These are phyloP conservation scores for Penicillium brasilianum DNA, from an alignment of 2,329 filamentous ascomycete species.

Conservation along the genomic window DNA sequence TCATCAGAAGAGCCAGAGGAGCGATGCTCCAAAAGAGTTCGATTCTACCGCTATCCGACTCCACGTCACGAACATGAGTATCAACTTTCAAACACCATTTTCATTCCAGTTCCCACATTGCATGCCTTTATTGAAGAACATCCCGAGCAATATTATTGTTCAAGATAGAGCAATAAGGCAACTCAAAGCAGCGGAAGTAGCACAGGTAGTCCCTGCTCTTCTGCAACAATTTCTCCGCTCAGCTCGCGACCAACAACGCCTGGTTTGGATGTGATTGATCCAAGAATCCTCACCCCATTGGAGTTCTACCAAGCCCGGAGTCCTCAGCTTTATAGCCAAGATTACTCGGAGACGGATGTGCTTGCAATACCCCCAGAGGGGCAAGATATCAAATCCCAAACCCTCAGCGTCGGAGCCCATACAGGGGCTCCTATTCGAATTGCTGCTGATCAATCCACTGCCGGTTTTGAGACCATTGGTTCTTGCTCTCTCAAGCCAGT, in stretches of 20 bases:
- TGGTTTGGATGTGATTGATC: constrained; percentile 19
- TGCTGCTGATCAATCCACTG: constrained; percentile 7
- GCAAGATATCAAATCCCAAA: constrained; percentile 5
- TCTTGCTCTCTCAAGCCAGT: constrained; percentile 5
- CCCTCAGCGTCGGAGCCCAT: background rate
- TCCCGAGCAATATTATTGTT: constrained; percentile 15
- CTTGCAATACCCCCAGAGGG: constrained; percentile 1
- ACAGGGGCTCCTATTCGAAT: background rate
- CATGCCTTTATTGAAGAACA: constrained; percentile 15
- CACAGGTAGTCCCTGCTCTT: constrained; percentile 9
- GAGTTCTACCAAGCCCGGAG: background rate
- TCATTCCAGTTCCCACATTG: constrained; percentile 8
- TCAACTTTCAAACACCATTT: background rate
- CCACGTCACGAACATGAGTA: background rate
- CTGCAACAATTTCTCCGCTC: constrained; percentile 12
- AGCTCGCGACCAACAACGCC: constrained; percentile 20
- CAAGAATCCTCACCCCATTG: constrained; percentile 15
- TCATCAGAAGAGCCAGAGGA: constrained; percentile 3
- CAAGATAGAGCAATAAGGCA: constrained; percentile 7
- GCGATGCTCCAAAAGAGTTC: background rate
- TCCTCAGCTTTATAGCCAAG: constrained; percentile 3
- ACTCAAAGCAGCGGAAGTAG: constrained; percentile 12
- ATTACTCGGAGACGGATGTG: background rate
- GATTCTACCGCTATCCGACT: constrained; percentile 5
- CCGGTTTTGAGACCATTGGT: constrained; percentile 8